These are phyloP conservation scores for Globisporangium uncinulatum DNA, from an alignment of 352 stramenopile genomes.

Conservation along the genomic window DNA sequence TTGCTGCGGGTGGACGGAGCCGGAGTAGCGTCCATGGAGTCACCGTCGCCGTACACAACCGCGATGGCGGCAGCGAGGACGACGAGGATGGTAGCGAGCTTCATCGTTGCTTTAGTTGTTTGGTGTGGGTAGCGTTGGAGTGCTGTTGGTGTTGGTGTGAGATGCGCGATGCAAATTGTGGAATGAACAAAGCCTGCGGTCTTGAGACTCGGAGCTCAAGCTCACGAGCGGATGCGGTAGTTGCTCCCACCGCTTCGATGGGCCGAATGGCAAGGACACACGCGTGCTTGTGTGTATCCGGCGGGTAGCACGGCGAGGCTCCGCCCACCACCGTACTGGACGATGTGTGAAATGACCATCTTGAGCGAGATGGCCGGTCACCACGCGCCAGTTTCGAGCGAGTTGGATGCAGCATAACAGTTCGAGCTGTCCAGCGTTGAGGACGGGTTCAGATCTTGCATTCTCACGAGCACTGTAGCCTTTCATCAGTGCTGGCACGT, in stretches of 20 bases:
- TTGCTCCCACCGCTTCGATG: no score
- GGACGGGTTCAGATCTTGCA: no score
- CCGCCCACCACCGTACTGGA: no score
- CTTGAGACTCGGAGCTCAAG: neutral
- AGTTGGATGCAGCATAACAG: neutral
- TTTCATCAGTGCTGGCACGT: no score
- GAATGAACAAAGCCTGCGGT: neutral
- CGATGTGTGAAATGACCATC: no score
- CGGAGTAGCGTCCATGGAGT: neutral
- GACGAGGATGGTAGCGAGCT: neutral
- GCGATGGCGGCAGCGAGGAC: neutral
- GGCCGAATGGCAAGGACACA: no score
- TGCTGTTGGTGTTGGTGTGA: neutral
- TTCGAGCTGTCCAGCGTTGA: no score
- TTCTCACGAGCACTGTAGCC: no score
- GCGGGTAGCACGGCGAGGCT: no score
- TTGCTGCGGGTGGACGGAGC: neutral
- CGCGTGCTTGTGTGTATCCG: no score
- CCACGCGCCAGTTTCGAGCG: neutral
- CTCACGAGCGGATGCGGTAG: neutral
- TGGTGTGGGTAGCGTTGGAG: neutral
- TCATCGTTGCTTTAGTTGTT: conserved; percentile 1
- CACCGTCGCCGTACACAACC: neutral
- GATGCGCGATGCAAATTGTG: conserved; percentile 5
- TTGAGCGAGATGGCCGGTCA: no score